Evolutionary conservation across 768 basidiomycete species (phyloP).

Genomic region (Amanita muscaria): DNA sequence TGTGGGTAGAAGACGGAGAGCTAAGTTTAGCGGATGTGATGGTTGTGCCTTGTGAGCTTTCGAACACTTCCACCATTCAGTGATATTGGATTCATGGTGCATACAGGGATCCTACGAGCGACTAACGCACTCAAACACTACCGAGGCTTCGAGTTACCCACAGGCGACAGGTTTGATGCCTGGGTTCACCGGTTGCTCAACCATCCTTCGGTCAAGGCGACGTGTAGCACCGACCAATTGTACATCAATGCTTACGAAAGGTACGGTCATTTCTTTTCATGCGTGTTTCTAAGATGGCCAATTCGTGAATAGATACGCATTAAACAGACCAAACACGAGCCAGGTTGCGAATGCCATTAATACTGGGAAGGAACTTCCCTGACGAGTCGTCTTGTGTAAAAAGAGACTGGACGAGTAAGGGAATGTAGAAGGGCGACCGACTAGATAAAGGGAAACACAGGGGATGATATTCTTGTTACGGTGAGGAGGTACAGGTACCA

Average conservation of each 20-base stretch:
- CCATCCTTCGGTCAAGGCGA: constrained; percentile 56
- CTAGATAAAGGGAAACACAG: too few relatives aligned
- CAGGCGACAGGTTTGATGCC: constrained; percentile 37
- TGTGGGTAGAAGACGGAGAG: constrained; percentile 51
- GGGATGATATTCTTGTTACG: too few relatives aligned
- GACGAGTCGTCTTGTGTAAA: too few relatives aligned
- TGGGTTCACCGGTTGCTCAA: constrained; percentile 47
- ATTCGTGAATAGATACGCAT: constrained; percentile 74
- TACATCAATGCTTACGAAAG: constrained; percentile 50
- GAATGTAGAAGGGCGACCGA: too few relatives aligned
- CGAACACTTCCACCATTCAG: background rate
- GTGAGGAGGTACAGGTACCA: too few relatives aligned
- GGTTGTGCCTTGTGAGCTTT: constrained; percentile 56
- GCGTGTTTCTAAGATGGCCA: too few relatives aligned
- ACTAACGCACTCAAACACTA: constrained; percentile 59
- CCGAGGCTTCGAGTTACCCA: constrained; percentile 52
- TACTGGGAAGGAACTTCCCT: constrained; percentile 53
- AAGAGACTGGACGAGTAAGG: too few relatives aligned
- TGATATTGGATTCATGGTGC: too few relatives aligned
- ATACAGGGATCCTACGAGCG: too few relatives aligned
- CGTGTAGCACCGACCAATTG: constrained; percentile 58
- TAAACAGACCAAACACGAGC: constrained; percentile 70
- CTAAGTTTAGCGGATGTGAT: constrained; percentile 60
- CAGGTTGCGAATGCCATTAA: constrained; percentile 73
- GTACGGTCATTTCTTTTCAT: too few relatives aligned